Evolutionary conservation across 1,139 yeast species (phyloP), one percentile per base, ranked within the genome.

Genomic region (Scheffersomyces illinoinensis): DNA sequence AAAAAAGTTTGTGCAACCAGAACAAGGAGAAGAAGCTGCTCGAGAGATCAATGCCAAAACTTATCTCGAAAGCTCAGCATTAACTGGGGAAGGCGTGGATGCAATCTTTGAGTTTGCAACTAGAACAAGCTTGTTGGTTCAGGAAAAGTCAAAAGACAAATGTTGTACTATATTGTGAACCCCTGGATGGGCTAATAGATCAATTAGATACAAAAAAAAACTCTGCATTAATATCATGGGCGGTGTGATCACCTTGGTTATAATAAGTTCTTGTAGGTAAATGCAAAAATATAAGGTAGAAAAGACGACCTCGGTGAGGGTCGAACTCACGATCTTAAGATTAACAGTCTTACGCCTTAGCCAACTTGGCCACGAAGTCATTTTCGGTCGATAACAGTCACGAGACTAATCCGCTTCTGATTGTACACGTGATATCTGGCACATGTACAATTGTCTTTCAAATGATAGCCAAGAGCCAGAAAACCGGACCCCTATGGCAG

Each of bases 31-130:
- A 62, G 77, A 76, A 56, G 87, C 85, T 50, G 92, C 93, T 0
- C 81, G 80, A 60, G 81, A 83, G 57, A 87, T 89, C 50, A 91
- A 91, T 2, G 95, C 95, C 3, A 86, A 85, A 63, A 82, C 76
- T 59, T 89, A 88, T 69, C 74, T 89, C 68, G 93, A 89, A 65
- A 88, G 93, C 68, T 87, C 92, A 56, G 89, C 95, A 1, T 75
- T 89, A 61, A 88, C 93, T 1, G 95, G 95, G 5, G 93, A 89
- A 69, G 93, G 92, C 5, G 95, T 89, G 20, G 95, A 89, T 71
- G 92, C 88, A 69, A 90, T 89, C 6, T 89, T 90, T 71, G 96
- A 89, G 71, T 81, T 81, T 59, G 95, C 95, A 12, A 87, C 92
- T 0, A 80, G 96, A 66, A 83, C 88, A 1, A 88, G 93, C 70